Evolutionary conservation across 768 basidiomycete species (phyloP).

Genomic region (Saitozyma sp.): DNA sequence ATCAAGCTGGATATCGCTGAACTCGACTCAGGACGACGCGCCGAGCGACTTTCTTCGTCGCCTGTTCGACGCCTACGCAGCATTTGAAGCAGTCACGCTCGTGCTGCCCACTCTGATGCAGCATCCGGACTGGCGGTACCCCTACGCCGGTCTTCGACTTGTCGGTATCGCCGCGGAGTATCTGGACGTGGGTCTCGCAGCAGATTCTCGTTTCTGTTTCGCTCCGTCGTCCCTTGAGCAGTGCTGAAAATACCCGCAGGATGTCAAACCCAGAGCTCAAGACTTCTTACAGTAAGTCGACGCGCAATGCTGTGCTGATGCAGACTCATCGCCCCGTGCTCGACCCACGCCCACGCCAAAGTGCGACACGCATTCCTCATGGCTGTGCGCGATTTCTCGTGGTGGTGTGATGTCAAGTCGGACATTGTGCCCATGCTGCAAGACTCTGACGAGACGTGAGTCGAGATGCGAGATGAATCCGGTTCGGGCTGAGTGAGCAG

Average conservation of each 20-base stretch:
- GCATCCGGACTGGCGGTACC: conserved; percentile 77
- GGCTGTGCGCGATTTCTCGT: not conserved
- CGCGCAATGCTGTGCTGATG: not conserved
- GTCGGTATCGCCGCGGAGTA: conserved; percentile 68
- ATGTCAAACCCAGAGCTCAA: not conserved
- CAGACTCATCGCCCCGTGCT: not conserved
- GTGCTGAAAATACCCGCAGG: not conserved
- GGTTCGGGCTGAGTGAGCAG: not conserved
- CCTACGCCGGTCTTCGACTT: conserved; percentile 73
- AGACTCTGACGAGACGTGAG: not conserved
- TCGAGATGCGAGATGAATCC: not conserved
- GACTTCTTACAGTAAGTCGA: not conserved
- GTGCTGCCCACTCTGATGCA: conserved; percentile 60
- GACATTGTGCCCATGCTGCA: not conserved
- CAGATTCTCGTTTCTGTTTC: not conserved
- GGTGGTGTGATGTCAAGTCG: not conserved
- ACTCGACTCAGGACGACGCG: not conserved
- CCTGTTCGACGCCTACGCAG: conserved; percentile 50
- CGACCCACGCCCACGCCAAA: not conserved
- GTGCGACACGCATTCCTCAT: not conserved
- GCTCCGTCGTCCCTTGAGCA: not conserved
- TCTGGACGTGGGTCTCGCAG: conserved; percentile 1
- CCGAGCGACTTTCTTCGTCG: not conserved
- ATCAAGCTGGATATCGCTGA: not conserved
- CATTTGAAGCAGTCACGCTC: conserved; percentile 23